Base-by-base conservation (phyloP, 352 stramenopile species). In the Pythium insidiosum region DNA sequence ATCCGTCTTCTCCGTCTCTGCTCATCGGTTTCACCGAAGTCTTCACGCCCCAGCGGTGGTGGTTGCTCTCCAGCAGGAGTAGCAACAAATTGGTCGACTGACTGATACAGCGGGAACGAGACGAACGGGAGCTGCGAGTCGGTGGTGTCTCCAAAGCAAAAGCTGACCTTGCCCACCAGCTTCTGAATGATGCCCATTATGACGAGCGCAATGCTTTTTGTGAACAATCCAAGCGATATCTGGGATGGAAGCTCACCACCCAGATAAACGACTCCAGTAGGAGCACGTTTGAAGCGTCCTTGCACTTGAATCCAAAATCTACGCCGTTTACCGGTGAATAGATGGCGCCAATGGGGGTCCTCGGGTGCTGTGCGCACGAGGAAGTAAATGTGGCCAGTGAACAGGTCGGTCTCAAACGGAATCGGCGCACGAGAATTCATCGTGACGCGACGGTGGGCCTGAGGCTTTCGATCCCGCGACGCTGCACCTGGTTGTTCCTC, bases 281-380 rank as follows among this genome's bases (percentile, higher is more conserved):
- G 76, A 15, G 47, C 35, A 22, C 61, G 46, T 58, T 94, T 94
- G 52, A 94, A 94, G n/a, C 56, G 59, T 18, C 81, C 78, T 41
- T 94, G 81, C 7, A 94, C 77, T 41, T 94, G 81, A 56, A 94
- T 91, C 81, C 81, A 94, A 49, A 94, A 88, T 65, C 79, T 83
- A 38, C 81, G 75, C 10, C 71, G 67, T 24, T 83, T 80, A 31
- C 65, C 63, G 6, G 28, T 50, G 28, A 94, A 91, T 6, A 94
- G 59, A 38, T 56, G 47, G 9, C 51, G 47, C 51, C 81, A 88
- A 20, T 59, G 56, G 10, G 69, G 42, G 30, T 84, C 63, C 23
- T 76, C 54, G 0, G 83, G 80, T 0, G 60, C 24, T 20, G 84
- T 93, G 21, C 73, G 80, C 53, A 94, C 66, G 18, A 96, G 58